phyloP scores from a whole-genome alignment of 257 asterid species.

The Solanum verrucosum region DNA sequence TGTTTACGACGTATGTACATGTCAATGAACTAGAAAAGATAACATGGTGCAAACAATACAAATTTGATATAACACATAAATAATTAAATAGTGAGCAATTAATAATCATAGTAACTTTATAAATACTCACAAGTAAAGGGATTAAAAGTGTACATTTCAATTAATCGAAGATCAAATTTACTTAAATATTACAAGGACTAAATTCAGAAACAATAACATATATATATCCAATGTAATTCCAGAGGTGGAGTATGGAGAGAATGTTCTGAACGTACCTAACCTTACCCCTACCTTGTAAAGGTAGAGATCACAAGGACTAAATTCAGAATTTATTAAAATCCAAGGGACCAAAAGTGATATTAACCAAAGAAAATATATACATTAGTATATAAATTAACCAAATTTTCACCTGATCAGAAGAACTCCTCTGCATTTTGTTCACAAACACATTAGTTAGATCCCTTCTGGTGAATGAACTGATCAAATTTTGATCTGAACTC shows the following conservation, averaged over 20 bases:
- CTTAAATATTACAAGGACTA: not conserved
- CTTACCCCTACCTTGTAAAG: not conserved
- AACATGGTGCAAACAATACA: too few relatives aligned
- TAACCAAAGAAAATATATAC: too few relatives aligned
- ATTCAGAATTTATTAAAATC: not conserved
- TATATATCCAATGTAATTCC: too few relatives aligned
- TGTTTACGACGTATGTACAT: too few relatives aligned
- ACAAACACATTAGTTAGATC: constrained; percentile 12
- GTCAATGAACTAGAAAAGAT: too few relatives aligned
- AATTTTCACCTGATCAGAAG: not conserved
- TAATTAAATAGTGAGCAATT: too few relatives aligned
- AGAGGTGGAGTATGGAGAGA: too few relatives aligned
- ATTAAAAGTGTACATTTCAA: not conserved
- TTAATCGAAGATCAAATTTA: not conserved
- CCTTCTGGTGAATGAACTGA: constrained; percentile 44
- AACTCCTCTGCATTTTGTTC: not conserved
- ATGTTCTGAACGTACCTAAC: not conserved
- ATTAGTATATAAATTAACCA: not conserved
- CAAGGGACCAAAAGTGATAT: not conserved
- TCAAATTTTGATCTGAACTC: constrained; percentile 49
- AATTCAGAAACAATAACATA: not conserved
- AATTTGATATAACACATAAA: too few relatives aligned
- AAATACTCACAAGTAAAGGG: not conserved
- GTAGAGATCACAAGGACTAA: too few relatives aligned
- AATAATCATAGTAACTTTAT: too few relatives aligned